A percentile compares a stretch with the other conserved stretches of the same genome.
Conservation (phyloP, 305 asterid genomes). For the Plantago coronopus region DNA sequence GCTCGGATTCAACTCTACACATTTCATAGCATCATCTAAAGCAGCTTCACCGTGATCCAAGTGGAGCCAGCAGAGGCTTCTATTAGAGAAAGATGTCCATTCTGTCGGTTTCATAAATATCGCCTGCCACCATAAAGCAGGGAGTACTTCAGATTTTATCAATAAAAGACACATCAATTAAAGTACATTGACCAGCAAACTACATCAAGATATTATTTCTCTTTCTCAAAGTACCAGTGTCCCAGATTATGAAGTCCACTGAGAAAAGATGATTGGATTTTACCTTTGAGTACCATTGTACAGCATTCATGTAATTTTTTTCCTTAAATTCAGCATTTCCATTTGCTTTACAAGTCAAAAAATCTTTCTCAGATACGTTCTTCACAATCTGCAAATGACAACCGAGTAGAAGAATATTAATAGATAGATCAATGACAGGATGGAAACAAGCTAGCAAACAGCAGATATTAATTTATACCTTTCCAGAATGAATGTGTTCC, state of each 20-base stretch:
- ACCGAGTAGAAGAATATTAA: neutral
- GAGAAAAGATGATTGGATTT: too few relatives aligned
- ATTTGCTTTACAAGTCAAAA: neutral
- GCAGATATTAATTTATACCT: neutral
- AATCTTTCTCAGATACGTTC: neutral
- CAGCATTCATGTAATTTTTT: conserved; percentile 21
- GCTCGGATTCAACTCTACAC: neutral
- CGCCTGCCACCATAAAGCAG: neutral
- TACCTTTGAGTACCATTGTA: conserved; percentile 22
- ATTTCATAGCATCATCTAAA: neutral
- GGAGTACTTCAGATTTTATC: too few relatives aligned
- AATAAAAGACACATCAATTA: too few relatives aligned
- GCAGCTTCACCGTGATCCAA: neutral
- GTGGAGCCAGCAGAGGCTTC: neutral
- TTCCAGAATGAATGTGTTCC: too few relatives aligned
- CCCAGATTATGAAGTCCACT: too few relatives aligned
- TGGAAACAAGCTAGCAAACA: neutral
- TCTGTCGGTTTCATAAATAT: neutral
- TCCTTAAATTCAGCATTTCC: conserved; percentile 19
- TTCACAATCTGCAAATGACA: neutral
- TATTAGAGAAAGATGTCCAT: neutral
- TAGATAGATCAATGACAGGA: neutral
- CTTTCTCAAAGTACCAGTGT: too few relatives aligned
- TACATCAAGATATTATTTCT: too few relatives aligned
- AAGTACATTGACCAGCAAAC: too few relatives aligned